phyloP scores from a whole-genome alignment of 768 basidiomycete species.

The Mycena galericulata region DNA sequence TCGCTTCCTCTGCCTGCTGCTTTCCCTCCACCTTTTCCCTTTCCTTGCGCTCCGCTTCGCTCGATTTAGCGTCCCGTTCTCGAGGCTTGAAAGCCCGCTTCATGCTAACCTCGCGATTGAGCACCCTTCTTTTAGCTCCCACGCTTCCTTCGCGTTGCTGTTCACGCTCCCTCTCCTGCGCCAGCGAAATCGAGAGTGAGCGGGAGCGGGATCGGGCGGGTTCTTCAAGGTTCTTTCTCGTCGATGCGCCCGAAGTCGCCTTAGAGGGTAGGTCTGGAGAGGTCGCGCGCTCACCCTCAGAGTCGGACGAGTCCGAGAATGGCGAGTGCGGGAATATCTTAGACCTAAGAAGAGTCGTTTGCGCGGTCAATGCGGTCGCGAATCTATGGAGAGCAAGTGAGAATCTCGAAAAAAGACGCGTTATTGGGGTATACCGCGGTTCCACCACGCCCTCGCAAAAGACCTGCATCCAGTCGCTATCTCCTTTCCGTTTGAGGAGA shows the following conservation, averaged over 20 bases:
- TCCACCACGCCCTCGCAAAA: constrained; percentile 80
- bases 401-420: neutral
- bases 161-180: constrained; percentile 58
- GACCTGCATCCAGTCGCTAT: constrained; percentile 79
- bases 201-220: constrained; percentile 62
- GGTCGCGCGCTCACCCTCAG: constrained; percentile 40
- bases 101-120: constrained; percentile 86
- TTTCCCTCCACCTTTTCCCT: constrained; percentile 34
- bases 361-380: constrained; percentile 60
- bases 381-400: constrained; percentile 57
- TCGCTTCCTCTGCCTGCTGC: constrained; percentile 34
- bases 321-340: constrained; percentile 78
- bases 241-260: constrained; percentile 24
- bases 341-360: constrained; percentile 67
- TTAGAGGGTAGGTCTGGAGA: constrained; percentile 16
- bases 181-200: constrained; percentile 77
- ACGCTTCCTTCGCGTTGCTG: constrained; percentile 50
- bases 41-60: constrained; percentile 35
- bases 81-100: constrained; percentile 70
- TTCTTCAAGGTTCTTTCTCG: constrained; percentile 17
- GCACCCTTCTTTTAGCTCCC: constrained; percentile 59
- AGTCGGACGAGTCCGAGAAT: constrained; percentile 56
- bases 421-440: constrained; percentile 59
- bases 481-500: constrained; percentile 39
- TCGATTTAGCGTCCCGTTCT: constrained; percentile 42